A percentile compares a stretch with the other conserved stretches of the same genome.
Conservation (phyloP, 805 yeast species). For the Yarrowia sp. region DNA sequence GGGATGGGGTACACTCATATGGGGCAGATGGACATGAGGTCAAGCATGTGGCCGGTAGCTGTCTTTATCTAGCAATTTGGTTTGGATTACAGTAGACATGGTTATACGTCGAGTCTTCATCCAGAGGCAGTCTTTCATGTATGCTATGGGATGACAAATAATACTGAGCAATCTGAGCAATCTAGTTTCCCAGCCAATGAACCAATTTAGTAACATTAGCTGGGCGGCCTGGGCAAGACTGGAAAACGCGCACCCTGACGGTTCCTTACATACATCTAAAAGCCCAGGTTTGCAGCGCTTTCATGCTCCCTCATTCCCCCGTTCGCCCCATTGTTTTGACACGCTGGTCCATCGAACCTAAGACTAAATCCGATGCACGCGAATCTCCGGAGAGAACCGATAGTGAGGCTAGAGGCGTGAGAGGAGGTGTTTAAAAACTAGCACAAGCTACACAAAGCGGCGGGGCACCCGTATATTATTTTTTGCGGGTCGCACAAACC, state of each 20-base stretch:
- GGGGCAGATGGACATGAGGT: neutral
- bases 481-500: neutral
- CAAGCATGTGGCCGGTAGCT: conserved; percentile 10
- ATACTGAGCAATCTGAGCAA: no score
- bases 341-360: conserved; percentile 13
- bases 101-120: no score
- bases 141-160: no score
- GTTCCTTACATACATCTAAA: no score
- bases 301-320: no score
- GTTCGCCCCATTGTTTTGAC: conserved; percentile 23
- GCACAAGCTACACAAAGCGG: neutral
- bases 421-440: neutral
- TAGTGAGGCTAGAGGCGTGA: neutral
- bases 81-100: no score
- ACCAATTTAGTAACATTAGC: no score
- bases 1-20: neutral
- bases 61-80: neutral
- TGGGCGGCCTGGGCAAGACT: neutral
- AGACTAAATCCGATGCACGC: conserved; percentile 21
- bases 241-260: neutral
- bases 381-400: neutral
- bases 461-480: neutral
- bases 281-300: no score
- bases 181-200: no score
- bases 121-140: no score